Conservation (phyloP, 2,329 filamentous ascomycete species). For the Colletotrichum musae region DNA sequence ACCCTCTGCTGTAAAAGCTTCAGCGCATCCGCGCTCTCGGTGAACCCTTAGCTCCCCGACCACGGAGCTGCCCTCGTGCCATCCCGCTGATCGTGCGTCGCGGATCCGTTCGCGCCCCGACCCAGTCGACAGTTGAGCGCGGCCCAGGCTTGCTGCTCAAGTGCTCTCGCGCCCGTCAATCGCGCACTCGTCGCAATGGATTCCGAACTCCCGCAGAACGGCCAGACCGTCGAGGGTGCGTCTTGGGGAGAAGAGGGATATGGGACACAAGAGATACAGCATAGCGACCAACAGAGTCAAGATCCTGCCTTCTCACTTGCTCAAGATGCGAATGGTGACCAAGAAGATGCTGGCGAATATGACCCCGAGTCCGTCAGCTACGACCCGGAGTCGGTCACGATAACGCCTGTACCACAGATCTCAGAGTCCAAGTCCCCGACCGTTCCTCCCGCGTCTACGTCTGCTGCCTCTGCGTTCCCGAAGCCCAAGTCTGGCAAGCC, state of each 20-base stretch:
- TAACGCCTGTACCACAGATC: slow-evolving; percentile 48
- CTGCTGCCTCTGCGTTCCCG: slow-evolving; percentile 37
- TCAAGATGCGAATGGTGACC: slow-evolving; percentile 57
- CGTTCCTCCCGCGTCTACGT: slow-evolving; percentile 43
- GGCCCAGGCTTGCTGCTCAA: not conserved
- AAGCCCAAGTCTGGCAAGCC: slow-evolving; percentile 63
- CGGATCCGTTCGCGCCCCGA: not conserved
- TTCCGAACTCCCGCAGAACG: slow-evolving; percentile 41
- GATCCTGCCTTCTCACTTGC: slow-evolving; percentile 60
- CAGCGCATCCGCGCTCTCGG: slow-evolving; percentile 32
- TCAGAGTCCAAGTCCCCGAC: slow-evolving; percentile 48
- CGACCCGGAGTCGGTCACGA: slow-evolving; percentile 67
- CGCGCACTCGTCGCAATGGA: slow-evolving; percentile 34
- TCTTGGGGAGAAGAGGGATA: slow-evolving; percentile 69
- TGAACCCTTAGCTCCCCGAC: slow-evolving; percentile 17
- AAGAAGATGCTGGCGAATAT: slow-evolving; percentile 65
- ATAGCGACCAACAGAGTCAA: slow-evolving; percentile 70
- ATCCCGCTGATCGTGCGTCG: not conserved
- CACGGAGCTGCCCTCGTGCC: not conserved
- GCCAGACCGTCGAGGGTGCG: slow-evolving; percentile 54
- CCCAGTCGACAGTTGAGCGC: not conserved
- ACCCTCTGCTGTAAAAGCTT: slow-evolving; percentile 1
- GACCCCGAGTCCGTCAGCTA: slow-evolving; percentile 61
- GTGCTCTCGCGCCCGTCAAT: not conserved
- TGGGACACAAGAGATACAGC: slow-evolving; percentile 67